Evolutionary conservation across 2,329 filamentous ascomycete species (phyloP).

Genomic region (Lachnellula willkommii): DNA sequence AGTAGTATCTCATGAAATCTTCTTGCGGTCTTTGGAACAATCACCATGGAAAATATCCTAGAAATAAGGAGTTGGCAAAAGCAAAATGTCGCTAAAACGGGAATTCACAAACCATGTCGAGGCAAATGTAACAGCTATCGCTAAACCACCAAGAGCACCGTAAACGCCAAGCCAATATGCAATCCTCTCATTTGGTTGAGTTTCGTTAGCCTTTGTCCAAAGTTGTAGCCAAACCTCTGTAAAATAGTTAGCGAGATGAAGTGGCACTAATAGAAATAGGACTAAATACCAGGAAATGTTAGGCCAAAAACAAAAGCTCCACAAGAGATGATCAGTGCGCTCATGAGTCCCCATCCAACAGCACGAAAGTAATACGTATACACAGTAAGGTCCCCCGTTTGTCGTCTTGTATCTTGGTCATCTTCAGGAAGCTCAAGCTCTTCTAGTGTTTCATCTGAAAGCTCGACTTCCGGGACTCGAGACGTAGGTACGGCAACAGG

Average conservation of each 20-base stretch:
- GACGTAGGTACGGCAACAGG: background rate
- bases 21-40: background rate
- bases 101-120: background rate
- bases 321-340: background rate
- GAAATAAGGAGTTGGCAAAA: background rate
- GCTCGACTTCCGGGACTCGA: background rate
- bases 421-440: background rate
- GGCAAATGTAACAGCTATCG: background rate
- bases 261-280: background rate
- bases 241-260: background rate
- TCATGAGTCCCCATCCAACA: constrained; percentile 2
- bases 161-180: constrained; percentile 20
- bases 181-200: constrained; percentile 11
- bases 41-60: background rate
- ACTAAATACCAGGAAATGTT: constrained; percentile 14
- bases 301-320: constrained; percentile 19
- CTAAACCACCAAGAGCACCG: constrained; percentile 1
- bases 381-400: constrained; percentile 19
- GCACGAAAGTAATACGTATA: constrained; percentile 19
- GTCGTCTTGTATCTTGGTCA: constrained; percentile 6
- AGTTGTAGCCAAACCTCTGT: constrained; percentile 29
- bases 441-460: background rate
- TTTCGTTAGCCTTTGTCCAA: constrained; percentile 26
- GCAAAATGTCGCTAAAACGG: background rate
- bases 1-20: constrained; percentile 7